phyloP scores from a whole-genome alignment of 805 yeast genomes.

The Wickerhamomyces bisporus region DNA sequence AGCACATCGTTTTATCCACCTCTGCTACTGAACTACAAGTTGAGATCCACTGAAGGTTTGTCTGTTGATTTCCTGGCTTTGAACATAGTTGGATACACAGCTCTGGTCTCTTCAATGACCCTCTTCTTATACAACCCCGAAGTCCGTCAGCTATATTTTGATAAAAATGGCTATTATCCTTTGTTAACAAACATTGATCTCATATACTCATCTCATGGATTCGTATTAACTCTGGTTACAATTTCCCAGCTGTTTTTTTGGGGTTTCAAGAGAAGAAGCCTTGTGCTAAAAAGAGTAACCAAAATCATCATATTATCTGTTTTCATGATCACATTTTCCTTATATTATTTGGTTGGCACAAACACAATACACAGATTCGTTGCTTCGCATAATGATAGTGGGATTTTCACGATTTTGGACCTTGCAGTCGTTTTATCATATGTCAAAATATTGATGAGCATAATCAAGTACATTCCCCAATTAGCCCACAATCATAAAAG shows the following conservation, averaged over 20 bases:
- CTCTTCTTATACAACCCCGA: conserved; percentile 35
- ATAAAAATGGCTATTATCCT: conserved; percentile 32
- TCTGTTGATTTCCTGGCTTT: conserved; percentile 43
- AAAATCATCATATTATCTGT: conserved; percentile 16
- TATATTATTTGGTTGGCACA: conserved; percentile 13
- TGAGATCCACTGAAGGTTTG: conserved; percentile 41
- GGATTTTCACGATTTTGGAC: conserved; percentile 23
- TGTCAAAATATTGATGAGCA: conserved; percentile 43
- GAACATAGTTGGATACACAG: conserved; percentile 43
- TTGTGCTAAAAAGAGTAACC: conserved; percentile 13
- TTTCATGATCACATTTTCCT: neutral
- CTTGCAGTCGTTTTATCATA: conserved; percentile 33
- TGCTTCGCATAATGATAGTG: neutral
- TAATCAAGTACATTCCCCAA: conserved; percentile 69
- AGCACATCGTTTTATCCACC: conserved; percentile 49
- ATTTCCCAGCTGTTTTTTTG: conserved; percentile 33
- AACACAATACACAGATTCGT: conserved; percentile 4
- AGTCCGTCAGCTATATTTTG: conserved; percentile 27
- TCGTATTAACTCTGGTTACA: conserved; percentile 33
- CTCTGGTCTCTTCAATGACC: conserved; percentile 36
- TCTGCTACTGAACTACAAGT: conserved; percentile 33
- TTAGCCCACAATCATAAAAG: conserved; percentile 73
- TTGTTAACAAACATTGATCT: conserved; percentile 40
- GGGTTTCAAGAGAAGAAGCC: conserved; percentile 23
- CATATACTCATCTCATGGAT: conserved; percentile 44